phyloP scores from a whole-genome alignment of 768 basidiomycete species.

The Guyanaporus albipodus region DNA sequence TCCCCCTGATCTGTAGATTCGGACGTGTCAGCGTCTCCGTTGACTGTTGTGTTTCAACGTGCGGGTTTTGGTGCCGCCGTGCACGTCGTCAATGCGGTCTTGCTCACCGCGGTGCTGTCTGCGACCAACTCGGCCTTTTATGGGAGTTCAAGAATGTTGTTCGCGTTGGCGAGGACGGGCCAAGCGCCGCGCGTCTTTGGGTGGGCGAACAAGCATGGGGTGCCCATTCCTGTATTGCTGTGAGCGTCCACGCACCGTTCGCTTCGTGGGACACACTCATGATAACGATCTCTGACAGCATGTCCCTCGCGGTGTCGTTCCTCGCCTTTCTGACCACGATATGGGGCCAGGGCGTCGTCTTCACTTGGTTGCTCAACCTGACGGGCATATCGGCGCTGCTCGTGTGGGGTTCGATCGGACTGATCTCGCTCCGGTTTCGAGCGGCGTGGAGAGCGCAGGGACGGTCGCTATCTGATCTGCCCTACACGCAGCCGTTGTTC shows the following conservation, averaged over 20 bases:
- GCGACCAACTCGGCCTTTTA: slow-evolving; percentile 66
- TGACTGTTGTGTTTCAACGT: slow-evolving; percentile 59
- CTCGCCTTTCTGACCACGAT: slow-evolving; percentile 56
- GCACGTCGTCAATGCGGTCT: slow-evolving; percentile 63
- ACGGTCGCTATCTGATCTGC: slow-evolving; percentile 48
- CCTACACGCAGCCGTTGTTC: slow-evolving; percentile 54
- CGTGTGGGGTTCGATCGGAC: slow-evolving; percentile 59
- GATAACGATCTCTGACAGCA: slow-evolving; percentile 26
- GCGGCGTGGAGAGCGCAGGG: slow-evolving; percentile 54
- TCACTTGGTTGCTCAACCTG: slow-evolving; percentile 58
- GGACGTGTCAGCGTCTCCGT: slow-evolving; percentile 53
- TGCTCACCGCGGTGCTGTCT: slow-evolving; percentile 61
- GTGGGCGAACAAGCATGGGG: slow-evolving; percentile 59
- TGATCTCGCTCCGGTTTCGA: slow-evolving; percentile 59
- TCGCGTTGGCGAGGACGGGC: slow-evolving; percentile 58
- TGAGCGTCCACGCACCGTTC: slow-evolving; percentile 32
- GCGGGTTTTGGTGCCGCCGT: slow-evolving; percentile 61
- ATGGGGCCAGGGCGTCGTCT: slow-evolving; percentile 53
- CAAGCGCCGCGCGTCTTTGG: slow-evolving; percentile 64
- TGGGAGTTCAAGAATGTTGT: slow-evolving; percentile 58
- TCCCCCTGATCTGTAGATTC: slow-evolving; percentile 32
- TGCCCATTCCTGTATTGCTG: slow-evolving; percentile 55
- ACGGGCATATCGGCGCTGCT: slow-evolving; percentile 65
- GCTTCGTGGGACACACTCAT: no score
- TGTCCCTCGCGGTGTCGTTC: slow-evolving; percentile 45